Percentiles rank a stretch among this genome's conserved stretches.
phyloP scores from a whole-genome alignment of 169 alveolate species.

The Ichthyophthirius multifiliis region DNA sequence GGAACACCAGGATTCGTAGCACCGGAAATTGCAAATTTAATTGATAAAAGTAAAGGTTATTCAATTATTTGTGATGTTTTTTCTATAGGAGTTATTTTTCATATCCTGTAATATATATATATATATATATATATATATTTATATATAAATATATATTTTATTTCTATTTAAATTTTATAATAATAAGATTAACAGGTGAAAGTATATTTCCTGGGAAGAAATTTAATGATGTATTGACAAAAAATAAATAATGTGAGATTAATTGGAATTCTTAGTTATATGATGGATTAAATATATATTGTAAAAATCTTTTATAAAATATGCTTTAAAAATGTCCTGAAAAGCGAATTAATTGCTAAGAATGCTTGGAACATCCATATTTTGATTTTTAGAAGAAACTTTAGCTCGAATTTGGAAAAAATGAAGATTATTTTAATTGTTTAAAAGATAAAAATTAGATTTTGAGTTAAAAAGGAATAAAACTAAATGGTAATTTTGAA shows the following conservation, averaged over 20 bases:
- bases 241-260: slow-evolving; percentile 57
- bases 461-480: too few relatives aligned
- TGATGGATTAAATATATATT: slow-evolving; percentile 53
- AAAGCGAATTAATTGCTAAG: too few relatives aligned
- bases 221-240: slow-evolving; percentile 57
- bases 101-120: slow-evolving; percentile 22
- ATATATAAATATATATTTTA: neutral
- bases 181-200: slow-evolving; percentile 47
- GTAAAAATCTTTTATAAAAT: slow-evolving; percentile 56
- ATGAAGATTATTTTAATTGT: too few relatives aligned
- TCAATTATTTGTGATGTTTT: slow-evolving; percentile 45
- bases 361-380: too few relatives aligned
- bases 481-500: too few relatives aligned
- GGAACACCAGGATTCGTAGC: slow-evolving; percentile 40
- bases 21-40: slow-evolving; percentile 5
- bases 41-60: slow-evolving; percentile 31
- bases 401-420: too few relatives aligned
- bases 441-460: too few relatives aligned
- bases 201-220: slow-evolving; percentile 62
- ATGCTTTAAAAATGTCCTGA: slow-evolving; percentile 73
- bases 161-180: neutral
- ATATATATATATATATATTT: neutral
- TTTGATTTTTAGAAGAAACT: too few relatives aligned
- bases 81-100: slow-evolving; percentile 56
- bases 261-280: slow-evolving; percentile 56